Percentiles rank a stretch among this genome's conserved stretches.
phyloP scores from a whole-genome alignment of 2,329 filamentous ascomycete species.

The Exserohilum turcica region DNA sequence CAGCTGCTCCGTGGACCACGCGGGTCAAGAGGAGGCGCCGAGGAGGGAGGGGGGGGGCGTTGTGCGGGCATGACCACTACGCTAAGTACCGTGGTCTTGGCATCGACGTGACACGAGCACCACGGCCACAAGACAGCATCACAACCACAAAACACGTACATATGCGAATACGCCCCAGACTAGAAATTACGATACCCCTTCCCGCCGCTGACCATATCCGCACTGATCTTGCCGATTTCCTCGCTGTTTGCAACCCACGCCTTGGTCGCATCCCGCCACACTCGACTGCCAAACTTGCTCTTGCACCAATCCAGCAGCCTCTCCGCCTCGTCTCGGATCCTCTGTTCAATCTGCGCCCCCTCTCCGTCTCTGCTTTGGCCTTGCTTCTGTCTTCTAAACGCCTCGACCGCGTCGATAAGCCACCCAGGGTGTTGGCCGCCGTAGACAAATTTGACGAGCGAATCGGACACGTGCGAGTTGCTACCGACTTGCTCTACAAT shows the following conservation, averaged over 20 bases:
- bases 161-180: background rate
- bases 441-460: slow-evolving; percentile 30
- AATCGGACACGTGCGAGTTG: slow-evolving; percentile 6
- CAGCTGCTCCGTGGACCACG: slow-evolving; percentile 8
- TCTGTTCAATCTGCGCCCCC: slow-evolving; percentile 37
- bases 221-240: slow-evolving; percentile 49
- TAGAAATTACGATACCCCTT: slow-evolving; percentile 54
- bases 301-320: slow-evolving; percentile 52
- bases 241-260: slow-evolving; percentile 51
- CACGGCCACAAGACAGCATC: no score
- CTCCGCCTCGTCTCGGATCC: slow-evolving; percentile 48
- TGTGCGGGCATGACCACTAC: background rate
- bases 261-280: slow-evolving; percentile 51
- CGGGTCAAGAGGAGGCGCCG: background rate
- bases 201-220: slow-evolving; percentile 53
- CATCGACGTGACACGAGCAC: background rate
- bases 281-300: slow-evolving; percentile 52
- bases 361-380: slow-evolving; percentile 22
- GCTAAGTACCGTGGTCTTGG: slow-evolving; percentile 8
- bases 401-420: slow-evolving; percentile 49
- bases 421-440: slow-evolving; percentile 18
- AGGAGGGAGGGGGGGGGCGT: background rate
- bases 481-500: slow-evolving; percentile 10
- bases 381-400: slow-evolving; percentile 38
- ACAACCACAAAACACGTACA: background rate